These are phyloP conservation scores for Phytopythium vexans DNA, from an alignment of 352 stramenopile species.

Conservation along the genomic window DNA sequence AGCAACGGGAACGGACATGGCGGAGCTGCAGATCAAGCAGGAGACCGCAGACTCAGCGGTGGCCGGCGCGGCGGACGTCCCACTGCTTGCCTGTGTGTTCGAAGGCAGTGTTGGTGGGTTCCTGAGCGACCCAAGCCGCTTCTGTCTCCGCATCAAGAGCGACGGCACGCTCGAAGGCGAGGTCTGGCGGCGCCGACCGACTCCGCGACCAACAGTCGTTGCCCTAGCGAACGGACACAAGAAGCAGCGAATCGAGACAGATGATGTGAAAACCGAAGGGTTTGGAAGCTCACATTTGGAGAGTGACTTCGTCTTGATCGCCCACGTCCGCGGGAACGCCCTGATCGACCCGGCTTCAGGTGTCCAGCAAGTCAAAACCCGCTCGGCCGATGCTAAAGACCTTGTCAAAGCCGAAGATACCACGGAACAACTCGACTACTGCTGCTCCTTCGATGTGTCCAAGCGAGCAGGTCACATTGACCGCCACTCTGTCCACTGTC, in stretches of 20 bases:
- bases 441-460: conserved; percentile 43
- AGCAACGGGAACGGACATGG: too few relatives aligned
- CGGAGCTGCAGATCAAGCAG: too few relatives aligned
- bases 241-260: conserved; percentile 12
- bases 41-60: not conserved
- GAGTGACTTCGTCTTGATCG: conserved; percentile 20
- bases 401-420: conserved; percentile 2
- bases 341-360: conserved; percentile 7
- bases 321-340: conserved; percentile 29
- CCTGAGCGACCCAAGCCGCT: conserved; percentile 25
- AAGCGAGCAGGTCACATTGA: conserved; percentile 34
- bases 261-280: not conserved
- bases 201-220: not conserved
- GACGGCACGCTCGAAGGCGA: conserved; percentile 37
- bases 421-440: conserved; percentile 24
- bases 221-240: conserved; percentile 13
- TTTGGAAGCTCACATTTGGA: not conserved
- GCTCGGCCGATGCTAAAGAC: not conserved
- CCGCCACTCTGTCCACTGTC: conserved; percentile 37
- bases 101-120: conserved; percentile 46
- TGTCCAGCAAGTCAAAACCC: not conserved
- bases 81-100: conserved; percentile 32
- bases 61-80: not conserved
- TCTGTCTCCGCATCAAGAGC: conserved; percentile 37
- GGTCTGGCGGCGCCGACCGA: conserved; percentile 20